Evolutionary conservation across 768 basidiomycete genomes (phyloP), one percentile per base, ranked within the genome.

Genomic region (Amanita thiersii): DNA sequence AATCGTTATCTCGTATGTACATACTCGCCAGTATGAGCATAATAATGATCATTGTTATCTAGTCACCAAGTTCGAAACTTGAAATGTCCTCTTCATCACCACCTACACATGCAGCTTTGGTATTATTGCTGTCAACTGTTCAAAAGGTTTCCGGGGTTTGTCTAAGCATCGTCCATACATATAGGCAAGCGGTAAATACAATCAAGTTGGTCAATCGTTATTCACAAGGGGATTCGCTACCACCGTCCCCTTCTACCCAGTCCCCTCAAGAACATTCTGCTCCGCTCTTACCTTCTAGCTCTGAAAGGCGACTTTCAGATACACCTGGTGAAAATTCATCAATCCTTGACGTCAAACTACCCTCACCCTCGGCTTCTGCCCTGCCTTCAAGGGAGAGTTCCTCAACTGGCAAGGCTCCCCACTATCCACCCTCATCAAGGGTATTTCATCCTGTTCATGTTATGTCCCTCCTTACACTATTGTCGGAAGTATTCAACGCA

Each of bases 61-160:
- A n/a, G n/a, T n/a, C n/a, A n/a, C n/a, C n/a, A n/a, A n/a, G n/a
- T n/a, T 47, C 62, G 10, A 33, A 55, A 15, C 41, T 54, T 12
- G 54, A 57, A 44, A 23, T n/a, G 56, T 61, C 32, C 66, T 73
- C 14, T 63, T 69, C 45, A 70, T 25, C 55, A 21, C 52, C 61
- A 40, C 62, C 69, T 17, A 65, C 79, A 41, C 73, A 82, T 26
- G 65, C 65, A 37, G 56, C 87, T 28, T 64, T 86, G 39, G 70
- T 91, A 33, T 56, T 84, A 47, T 60, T 86, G 14, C 79, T 93
- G 15, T 86, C 89, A 9, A 69, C 79, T 20, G 68, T 90, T 10
- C 86, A 87, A 50, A 66, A 71, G 4, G 57, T 89, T 24, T 87
- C 87, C 0, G 79, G 83, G 6, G 60, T 68, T 26, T 80, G 79